Evolutionary conservation across 257 asterid species (phyloP).

Genomic region (Parsonsia alboflavescens): DNA sequence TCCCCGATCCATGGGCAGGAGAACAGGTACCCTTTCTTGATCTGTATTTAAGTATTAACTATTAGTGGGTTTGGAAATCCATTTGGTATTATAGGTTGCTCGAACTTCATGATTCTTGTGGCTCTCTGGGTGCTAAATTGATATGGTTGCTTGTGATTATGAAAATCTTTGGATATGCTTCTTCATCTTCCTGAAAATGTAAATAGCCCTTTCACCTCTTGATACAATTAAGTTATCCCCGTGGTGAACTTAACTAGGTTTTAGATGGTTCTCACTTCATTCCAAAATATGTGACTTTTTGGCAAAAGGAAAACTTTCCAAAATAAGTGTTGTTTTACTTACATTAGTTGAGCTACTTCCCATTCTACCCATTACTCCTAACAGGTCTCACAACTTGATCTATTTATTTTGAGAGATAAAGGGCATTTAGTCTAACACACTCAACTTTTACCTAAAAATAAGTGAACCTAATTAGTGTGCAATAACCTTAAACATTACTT

Average conservation of each 20-base stretch:
- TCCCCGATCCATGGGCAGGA: constrained; percentile 85
- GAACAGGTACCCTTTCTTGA: constrained; percentile 60
- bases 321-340: no score
- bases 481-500: no score
- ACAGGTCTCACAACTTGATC: no score
- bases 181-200: neutral
- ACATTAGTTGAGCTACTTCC: no score
- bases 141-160: neutral
- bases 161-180: neutral
- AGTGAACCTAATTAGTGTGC: no score
- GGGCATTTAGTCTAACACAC: no score
- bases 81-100: neutral
- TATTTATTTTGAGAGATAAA: no score
- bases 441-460: no score
- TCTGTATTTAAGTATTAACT: neutral
- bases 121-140: neutral
- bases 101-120: neutral
- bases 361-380: no score
- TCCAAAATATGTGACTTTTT: no score
- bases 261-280: no score
- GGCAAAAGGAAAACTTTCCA: no score
- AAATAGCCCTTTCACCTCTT: neutral
- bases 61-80: neutral
- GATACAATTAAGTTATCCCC: neutral
- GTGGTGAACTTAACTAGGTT: neutral